These are phyloP conservation scores for Cyclotella cryptica DNA, from an alignment of 108 stramenopile genomes.

Conservation along the genomic window DNA sequence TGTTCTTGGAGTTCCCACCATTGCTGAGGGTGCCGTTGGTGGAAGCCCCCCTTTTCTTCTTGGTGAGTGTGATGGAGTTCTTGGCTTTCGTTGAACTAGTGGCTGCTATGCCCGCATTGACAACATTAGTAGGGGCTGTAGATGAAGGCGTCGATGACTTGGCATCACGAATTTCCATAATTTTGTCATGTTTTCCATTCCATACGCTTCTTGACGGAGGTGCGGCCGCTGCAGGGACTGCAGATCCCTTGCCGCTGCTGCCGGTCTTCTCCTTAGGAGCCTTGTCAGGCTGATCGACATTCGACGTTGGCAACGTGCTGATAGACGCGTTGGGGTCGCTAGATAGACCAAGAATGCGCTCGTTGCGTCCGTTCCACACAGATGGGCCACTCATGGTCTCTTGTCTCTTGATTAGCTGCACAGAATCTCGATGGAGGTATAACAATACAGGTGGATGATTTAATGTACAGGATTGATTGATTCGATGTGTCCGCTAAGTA, in stretches of 20 bases:
- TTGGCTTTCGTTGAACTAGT: background rate
- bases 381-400: slow-evolving; percentile 8
- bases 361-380: slow-evolving; percentile 52
- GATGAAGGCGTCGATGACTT: background rate
- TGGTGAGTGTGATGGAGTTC: background rate
- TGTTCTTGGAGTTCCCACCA: slow-evolving; percentile 9
- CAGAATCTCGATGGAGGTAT: background rate
- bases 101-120: background rate
- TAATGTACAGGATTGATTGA: background rate
- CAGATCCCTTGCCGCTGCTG: background rate
- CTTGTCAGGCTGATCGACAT: background rate
- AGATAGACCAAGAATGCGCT: slow-evolving; percentile 30
- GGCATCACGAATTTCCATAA: slow-evolving; percentile 32
- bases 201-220: slow-evolving; percentile 36
- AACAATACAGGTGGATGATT: slow-evolving; percentile 1
- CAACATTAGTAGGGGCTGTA: background rate
- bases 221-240: slow-evolving; percentile 2
- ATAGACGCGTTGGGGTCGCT: slow-evolving; percentile 14
- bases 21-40: slow-evolving; percentile 3
- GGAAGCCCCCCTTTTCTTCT: slow-evolving; percentile 6
- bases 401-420: background rate
- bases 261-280: background rate
- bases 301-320: slow-evolving; percentile 6
- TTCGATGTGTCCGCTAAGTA: too few relatives aligned
- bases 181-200: slow-evolving; percentile 46